These are phyloP conservation scores for Dictyophora rubrovolvata DNA, from an alignment of 768 basidiomycete species.

Conservation along the genomic window DNA sequence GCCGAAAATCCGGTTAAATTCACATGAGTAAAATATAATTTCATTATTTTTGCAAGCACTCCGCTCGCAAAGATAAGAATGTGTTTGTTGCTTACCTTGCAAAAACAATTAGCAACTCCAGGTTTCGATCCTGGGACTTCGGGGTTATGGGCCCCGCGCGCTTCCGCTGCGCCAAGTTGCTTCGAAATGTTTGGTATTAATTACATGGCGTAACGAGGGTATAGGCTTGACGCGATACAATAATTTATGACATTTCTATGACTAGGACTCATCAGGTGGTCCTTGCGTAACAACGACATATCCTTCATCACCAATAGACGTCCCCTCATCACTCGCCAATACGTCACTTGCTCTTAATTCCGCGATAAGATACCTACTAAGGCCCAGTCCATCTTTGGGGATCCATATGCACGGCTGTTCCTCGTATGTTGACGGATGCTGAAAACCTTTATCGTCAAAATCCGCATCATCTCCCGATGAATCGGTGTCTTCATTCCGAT, in stretches of 20 bases:
- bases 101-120: conserved; percentile 42
- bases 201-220: too few species aligned
- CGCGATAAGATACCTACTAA: conserved; percentile 22
- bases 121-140: conserved; percentile 58
- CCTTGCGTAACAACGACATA: conserved; percentile 21
- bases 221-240: neutral
- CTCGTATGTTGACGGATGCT: conserved; percentile 37
- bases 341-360: conserved; percentile 26
- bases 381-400: conserved; percentile 31
- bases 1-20: too few species aligned
- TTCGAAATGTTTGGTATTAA: conserved; percentile 8
- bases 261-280: conserved; percentile 21
- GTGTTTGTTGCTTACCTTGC: neutral
- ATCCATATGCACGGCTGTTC: conserved; percentile 34
- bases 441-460: conserved; percentile 28
- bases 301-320: conserved; percentile 24
- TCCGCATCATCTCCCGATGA: conserved; percentile 12
- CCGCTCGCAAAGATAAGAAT: too few species aligned
- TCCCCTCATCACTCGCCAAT: conserved; percentile 23
- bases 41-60: too few species aligned
- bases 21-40: too few species aligned
- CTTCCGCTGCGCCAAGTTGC: conserved; percentile 52
- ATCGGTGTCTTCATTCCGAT: neutral
- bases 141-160: conserved; percentile 53
- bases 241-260: neutral